phyloP scores from a whole-genome alignment of 2,329 filamentous ascomycete genomes.

The Helotiales sp. region DNA sequence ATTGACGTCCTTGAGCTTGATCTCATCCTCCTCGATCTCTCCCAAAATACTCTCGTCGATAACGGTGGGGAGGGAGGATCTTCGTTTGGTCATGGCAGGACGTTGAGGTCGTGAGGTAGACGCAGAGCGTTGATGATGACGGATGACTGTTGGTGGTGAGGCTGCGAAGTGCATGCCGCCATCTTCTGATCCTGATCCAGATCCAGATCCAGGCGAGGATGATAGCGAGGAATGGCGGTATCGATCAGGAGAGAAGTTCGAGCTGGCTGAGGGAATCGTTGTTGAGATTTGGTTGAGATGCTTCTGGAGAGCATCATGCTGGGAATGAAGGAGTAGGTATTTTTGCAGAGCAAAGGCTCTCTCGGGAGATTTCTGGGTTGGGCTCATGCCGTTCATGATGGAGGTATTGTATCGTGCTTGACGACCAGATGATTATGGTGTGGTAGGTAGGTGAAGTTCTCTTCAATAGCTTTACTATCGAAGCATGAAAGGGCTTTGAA shows the following conservation, averaged over 20 bases:
- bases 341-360: slow-evolving; percentile 37
- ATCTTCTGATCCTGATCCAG: too few species aligned
- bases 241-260: slow-evolving; percentile 8
- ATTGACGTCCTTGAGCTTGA: slow-evolving; percentile 48
- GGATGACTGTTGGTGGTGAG: slow-evolving; percentile 4
- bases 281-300: slow-evolving; percentile 30
- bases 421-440: neutral
- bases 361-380: slow-evolving; percentile 28
- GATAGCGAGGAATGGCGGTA: slow-evolving; percentile 22
- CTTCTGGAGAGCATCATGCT: slow-evolving; percentile 36
- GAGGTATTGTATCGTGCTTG: neutral
- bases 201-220: slow-evolving; percentile 21
- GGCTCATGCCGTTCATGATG: slow-evolving; percentile 12
- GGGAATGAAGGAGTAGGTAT: slow-evolving; percentile 37
- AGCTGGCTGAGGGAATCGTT: slow-evolving; percentile 5
- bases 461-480: slow-evolving; percentile 5
- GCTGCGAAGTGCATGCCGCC: neutral
- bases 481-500: neutral
- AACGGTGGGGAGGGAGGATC: slow-evolving; percentile 28
- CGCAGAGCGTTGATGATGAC: slow-evolving; percentile 15
- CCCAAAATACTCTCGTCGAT: slow-evolving; percentile 24
- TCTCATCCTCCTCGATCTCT: slow-evolving; percentile 31
- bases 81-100: slow-evolving; percentile 9
- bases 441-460: neutral
- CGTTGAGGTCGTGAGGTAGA: slow-evolving; percentile 1